A percentile compares a stretch with the other conserved stretches of the same genome.
Evolutionary conservation across 1,284 basidiomycete species (phyloP).

Genomic region (Sanguinoderma infundibulare): DNA sequence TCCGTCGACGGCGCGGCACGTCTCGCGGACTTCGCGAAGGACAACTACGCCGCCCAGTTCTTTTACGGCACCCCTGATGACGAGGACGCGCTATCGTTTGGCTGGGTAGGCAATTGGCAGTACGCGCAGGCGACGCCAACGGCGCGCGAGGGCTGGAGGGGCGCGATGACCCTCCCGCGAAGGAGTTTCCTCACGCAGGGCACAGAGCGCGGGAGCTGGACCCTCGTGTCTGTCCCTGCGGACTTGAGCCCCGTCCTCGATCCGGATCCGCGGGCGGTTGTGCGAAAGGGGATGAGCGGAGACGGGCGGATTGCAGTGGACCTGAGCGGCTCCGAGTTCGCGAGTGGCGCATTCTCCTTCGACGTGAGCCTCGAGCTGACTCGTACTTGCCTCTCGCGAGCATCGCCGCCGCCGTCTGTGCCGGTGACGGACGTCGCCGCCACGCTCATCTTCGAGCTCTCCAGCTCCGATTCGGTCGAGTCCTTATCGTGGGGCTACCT

Average conservation of each 20-base stretch:
- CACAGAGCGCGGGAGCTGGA: slow-evolving; percentile 10
- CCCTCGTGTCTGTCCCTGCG: slow-evolving; percentile 14
- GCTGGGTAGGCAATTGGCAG: slow-evolving; percentile 21
- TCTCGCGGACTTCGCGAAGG: slow-evolving; percentile 22
- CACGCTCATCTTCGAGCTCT: slow-evolving; percentile 15
- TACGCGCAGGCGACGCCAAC: slow-evolving; percentile 18
- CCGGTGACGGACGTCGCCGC: neutral
- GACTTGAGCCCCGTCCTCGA: slow-evolving; percentile 15
- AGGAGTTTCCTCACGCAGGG: slow-evolving; percentile 12
- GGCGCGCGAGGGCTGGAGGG: slow-evolving; percentile 20
- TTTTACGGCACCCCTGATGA: slow-evolving; percentile 17
- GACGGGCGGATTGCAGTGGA: slow-evolving; percentile 7
- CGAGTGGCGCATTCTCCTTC: slow-evolving; percentile 18
- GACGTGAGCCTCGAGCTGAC: slow-evolving; percentile 10
- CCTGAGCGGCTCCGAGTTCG: slow-evolving; percentile 11
- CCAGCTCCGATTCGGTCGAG: slow-evolving; percentile 16
- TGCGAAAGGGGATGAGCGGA: neutral
- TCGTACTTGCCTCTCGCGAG: no score
- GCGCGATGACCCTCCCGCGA: slow-evolving; percentile 22
- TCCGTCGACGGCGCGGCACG: slow-evolving; percentile 13
- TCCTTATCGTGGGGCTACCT: slow-evolving; percentile 14
- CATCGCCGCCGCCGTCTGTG: neutral
- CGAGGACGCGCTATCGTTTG: slow-evolving; percentile 17
- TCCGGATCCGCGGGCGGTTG: no score
- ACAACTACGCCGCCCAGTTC: slow-evolving; percentile 25